Evolutionary conservation across 2,329 filamentous ascomycete genomes (phyloP).

Genomic region (Hansfordia pulvinata): DNA sequence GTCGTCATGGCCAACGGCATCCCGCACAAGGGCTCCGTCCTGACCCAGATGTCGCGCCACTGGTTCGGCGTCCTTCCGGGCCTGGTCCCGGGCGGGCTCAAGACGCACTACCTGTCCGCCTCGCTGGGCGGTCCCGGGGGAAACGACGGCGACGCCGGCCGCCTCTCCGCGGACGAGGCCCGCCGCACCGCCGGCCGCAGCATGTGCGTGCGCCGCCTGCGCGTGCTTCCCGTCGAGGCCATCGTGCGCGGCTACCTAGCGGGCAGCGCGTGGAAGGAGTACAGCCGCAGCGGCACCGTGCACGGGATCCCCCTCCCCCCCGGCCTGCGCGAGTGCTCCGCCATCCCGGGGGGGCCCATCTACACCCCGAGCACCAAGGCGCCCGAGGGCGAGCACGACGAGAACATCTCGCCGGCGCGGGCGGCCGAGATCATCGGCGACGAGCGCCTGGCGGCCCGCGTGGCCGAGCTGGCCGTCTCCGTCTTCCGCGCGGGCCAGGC

Average conservation of each 20-base stretch:
- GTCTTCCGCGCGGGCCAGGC: constrained; percentile 50
- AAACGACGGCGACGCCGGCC: constrained; percentile 9
- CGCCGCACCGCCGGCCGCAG: constrained; percentile 46
- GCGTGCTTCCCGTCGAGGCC: constrained; percentile 66
- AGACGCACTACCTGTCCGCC: constrained; percentile 36
- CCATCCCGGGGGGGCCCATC: constrained; percentile 51
- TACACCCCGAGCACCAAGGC: constrained; percentile 78
- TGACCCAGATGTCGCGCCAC: constrained; percentile 31
- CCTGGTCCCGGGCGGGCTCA: constrained; percentile 31
- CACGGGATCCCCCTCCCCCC: constrained; percentile 59
- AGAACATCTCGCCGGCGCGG: constrained; percentile 67
- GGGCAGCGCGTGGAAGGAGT: constrained; percentile 70
- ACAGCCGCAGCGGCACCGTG: constrained; percentile 59
- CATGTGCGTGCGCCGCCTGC: constrained; percentile 65
- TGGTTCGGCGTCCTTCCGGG: constrained; percentile 38
- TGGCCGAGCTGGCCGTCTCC: constrained; percentile 50
- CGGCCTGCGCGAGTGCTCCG: constrained; percentile 58
- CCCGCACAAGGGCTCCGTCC: constrained; percentile 37
- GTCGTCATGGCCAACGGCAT: constrained; percentile 67
- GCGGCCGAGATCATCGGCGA: constrained; percentile 51
- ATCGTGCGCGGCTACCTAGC: constrained; percentile 72
- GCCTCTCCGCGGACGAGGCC: constrained; percentile 27
- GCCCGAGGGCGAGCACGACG: constrained; percentile 61
- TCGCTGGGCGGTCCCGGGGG: too few relatives aligned
- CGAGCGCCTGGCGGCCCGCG: constrained; percentile 45